phyloP scores from a whole-genome alignment of 163 green algal species.

The Scenedesmus sp. region DNA sequence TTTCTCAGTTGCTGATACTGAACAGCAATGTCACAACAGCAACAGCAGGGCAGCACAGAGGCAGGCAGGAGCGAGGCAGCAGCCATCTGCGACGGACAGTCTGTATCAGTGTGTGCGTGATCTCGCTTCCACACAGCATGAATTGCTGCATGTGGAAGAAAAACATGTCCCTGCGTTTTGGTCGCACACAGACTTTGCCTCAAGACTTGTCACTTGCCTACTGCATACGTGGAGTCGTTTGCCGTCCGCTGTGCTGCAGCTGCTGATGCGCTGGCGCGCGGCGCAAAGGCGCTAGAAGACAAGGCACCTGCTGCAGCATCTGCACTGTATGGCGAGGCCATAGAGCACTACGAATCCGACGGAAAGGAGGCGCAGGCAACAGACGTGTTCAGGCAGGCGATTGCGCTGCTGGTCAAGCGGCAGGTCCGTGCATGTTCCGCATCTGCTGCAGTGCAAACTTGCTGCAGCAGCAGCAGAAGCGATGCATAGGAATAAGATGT shows the following conservation, averaged over 20 bases:
- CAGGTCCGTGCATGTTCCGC: background rate
- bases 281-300: conserved; percentile 75
- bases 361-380: conserved; percentile 63
- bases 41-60: too few species aligned
- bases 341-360: conserved; percentile 79
- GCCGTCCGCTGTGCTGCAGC: conserved; percentile 30
- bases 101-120: too few species aligned
- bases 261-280: conserved; percentile 73
- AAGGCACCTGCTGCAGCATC: conserved; percentile 61
- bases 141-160: background rate
- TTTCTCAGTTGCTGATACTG: background rate
- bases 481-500: background rate
- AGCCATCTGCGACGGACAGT: too few species aligned
- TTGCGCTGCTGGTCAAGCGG: conserved; percentile 60
- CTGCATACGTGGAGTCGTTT: background rate
- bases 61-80: too few species aligned
- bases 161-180: background rate
- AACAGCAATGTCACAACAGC: background rate
- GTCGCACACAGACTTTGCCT: background rate
- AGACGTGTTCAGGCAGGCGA: conserved; percentile 74
- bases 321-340: conserved; percentile 72
- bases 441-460: background rate
- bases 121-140: background rate
- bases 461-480: background rate
- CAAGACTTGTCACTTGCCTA: background rate